Conservation (phyloP, 139 green algal species). For the Mychonastes homosphaera region DNA sequence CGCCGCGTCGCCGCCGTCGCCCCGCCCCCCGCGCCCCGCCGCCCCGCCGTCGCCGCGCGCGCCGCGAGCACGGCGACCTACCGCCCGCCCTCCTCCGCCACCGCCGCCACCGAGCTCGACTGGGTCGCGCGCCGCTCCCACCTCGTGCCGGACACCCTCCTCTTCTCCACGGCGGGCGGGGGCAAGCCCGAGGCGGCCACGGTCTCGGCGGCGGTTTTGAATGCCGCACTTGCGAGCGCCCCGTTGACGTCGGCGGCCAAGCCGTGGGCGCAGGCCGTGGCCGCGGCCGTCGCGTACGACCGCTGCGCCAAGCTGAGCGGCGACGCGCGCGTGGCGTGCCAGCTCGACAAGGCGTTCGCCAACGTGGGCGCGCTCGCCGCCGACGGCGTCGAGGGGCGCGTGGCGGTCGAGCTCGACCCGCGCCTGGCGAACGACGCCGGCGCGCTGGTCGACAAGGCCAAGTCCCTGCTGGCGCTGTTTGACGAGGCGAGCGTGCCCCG, state of each 20-base stretch:
- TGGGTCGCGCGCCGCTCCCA: constrained; percentile 23
- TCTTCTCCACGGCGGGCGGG: constrained; percentile 24
- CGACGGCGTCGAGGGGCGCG: constrained; percentile 51
- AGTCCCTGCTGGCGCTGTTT: constrained; percentile 40
- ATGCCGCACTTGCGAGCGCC: constrained; percentile 9
- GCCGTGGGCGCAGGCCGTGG: constrained; percentile 53
- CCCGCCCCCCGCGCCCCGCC: too few species aligned
- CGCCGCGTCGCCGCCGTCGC: too few species aligned
- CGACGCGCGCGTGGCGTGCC: constrained; percentile 15
- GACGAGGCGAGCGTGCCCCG: constrained; percentile 41
- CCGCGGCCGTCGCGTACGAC: constrained; percentile 51
- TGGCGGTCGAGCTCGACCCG: constrained; percentile 69
- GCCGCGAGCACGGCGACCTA: too few species aligned
- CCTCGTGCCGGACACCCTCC: constrained; percentile 55
- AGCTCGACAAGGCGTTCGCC: constrained; percentile 63
- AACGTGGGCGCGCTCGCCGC: constrained; percentile 63
- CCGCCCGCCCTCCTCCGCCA: too few species aligned
- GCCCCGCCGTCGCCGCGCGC: too few species aligned
- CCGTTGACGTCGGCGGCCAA: neutral
- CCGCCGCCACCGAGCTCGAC: constrained; percentile 42
- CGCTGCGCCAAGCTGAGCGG: constrained; percentile 19
- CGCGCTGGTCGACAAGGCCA: constrained; percentile 33
- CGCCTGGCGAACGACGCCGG: constrained; percentile 48
- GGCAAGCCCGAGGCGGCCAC: constrained; percentile 46
- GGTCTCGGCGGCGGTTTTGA: constrained; percentile 21